These are phyloP conservation scores for Monoraphidium neglectum DNA, from an alignment of 139 green algal genomes.

Conservation along the genomic window DNA sequence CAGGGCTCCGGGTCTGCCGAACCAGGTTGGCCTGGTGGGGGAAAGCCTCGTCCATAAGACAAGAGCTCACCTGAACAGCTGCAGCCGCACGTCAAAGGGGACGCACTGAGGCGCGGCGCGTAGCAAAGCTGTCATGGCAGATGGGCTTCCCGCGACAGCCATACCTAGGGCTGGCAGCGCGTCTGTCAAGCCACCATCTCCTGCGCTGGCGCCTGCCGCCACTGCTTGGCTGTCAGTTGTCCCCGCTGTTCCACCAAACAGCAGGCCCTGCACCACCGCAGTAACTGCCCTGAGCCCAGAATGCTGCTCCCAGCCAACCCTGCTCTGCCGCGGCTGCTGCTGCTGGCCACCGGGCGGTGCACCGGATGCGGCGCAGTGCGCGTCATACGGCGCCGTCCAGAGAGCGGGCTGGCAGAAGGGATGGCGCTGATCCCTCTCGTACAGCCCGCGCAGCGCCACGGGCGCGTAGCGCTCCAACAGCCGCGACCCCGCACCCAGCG, in stretches of 20 bases:
- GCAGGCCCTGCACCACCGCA: not conserved
- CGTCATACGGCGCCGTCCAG: conserved; percentile 83
- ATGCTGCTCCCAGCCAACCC: not conserved
- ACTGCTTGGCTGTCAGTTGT: conserved; percentile 4
- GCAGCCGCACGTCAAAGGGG: conserved; percentile 67
- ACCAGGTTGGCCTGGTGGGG: too few relatives aligned
- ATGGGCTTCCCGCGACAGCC: conserved; percentile 23
- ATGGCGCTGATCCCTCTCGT: conserved; percentile 75
- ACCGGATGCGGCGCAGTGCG: conserved; percentile 31
- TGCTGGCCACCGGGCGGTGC: conserved; percentile 5
- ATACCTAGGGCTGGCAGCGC: not conserved
- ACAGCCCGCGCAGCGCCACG: conserved; percentile 62
- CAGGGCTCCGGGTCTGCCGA: too few relatives aligned
- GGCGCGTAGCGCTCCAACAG: conserved; percentile 56
- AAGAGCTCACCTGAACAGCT: conserved; percentile 43
- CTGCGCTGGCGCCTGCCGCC: not conserved
- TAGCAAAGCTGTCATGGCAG: conserved; percentile 57
- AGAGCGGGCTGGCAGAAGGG: conserved; percentile 76
- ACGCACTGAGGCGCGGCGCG: conserved; percentile 64
- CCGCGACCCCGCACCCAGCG: not conserved
- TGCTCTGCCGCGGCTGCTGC: not conserved
- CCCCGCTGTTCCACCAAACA: not conserved
- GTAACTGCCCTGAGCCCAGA: not conserved
- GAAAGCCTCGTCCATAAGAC: not conserved
- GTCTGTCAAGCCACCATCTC: not conserved